These are phyloP conservation scores for Penstemon eatonii DNA, from an alignment of 257 asterid genomes.

Conservation along the genomic window DNA sequence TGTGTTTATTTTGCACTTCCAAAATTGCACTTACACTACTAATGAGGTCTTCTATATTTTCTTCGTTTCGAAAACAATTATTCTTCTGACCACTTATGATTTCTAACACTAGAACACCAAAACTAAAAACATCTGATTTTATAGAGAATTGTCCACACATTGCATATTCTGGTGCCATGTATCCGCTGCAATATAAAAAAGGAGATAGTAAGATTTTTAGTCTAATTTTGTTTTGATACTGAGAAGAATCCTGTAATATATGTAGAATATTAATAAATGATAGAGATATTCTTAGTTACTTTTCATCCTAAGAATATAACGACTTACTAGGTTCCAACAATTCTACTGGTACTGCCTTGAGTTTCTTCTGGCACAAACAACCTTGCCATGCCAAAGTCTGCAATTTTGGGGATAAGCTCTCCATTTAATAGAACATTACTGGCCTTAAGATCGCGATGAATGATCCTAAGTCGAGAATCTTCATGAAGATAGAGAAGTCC, in stretches of 20 bases:
- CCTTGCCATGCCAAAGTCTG: no score
- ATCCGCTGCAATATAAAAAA: slow-evolving; percentile 8
- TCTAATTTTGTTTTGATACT: no score
- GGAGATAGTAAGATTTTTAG: no score
- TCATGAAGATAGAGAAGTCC: slow-evolving; percentile 17
- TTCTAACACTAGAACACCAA: slow-evolving; percentile 21
- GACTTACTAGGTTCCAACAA: slow-evolving; percentile 21
- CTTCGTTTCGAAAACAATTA: not conserved
- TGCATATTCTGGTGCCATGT: slow-evolving; percentile 20
- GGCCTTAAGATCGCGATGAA: slow-evolving; percentile 13
- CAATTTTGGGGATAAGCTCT: slow-evolving; percentile 20
- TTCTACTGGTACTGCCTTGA: slow-evolving; percentile 2
- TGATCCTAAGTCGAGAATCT: slow-evolving; percentile 6
- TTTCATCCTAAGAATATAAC: not conserved
- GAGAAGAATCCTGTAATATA: no score
- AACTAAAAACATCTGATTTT: slow-evolving; percentile 24
- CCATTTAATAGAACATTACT: slow-evolving; percentile 5
- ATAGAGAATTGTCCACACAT: slow-evolving; percentile 18
- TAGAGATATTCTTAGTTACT: no score
- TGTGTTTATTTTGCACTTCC: no score
- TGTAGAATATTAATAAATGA: no score
- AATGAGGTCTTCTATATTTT: not conserved
- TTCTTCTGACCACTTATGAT: slow-evolving; percentile 18
- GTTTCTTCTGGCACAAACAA: no score
- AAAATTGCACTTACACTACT: not conserved